Evolutionary conservation across 2,329 filamentous ascomycete genomes (phyloP).

Genomic region (Periconia digitata): DNA sequence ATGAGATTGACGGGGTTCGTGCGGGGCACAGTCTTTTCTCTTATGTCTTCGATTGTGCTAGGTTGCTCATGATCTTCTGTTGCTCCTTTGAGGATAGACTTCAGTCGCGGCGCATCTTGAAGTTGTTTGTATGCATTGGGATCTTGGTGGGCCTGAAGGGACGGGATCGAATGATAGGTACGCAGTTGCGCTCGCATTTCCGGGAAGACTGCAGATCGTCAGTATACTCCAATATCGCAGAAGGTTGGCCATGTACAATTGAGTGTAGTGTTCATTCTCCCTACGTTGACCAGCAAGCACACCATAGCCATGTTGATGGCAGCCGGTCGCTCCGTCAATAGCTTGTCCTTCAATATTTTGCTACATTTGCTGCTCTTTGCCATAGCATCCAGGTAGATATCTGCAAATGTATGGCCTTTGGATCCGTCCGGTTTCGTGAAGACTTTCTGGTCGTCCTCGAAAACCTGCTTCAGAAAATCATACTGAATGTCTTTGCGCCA

Average conservation of each 20-base stretch:
- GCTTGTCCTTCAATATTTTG: slow-evolving; percentile 96
- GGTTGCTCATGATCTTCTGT: slow-evolving; percentile 90
- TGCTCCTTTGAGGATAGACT: slow-evolving; percentile 95
- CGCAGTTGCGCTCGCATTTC: slow-evolving; percentile 98
- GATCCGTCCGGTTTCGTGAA: slow-evolving; percentile 90
- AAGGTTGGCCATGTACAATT: slow-evolving; percentile 69
- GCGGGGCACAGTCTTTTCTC: slow-evolving; percentile 65
- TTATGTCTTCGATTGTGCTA: slow-evolving; percentile 79
- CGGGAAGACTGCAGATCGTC: slow-evolving; percentile 74
- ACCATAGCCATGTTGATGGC: slow-evolving; percentile 99
- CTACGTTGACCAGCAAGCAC: slow-evolving; percentile 93
- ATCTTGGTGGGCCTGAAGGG: slow-evolving; percentile 91
- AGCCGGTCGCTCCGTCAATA: slow-evolving; percentile 85
- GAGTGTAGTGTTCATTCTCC: slow-evolving; percentile 96
- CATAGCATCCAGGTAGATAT: slow-evolving; percentile 98
- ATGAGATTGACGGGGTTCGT: slow-evolving; percentile 98
- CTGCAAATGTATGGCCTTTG: slow-evolving; percentile 77
- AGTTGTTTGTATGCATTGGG: slow-evolving; percentile 96
- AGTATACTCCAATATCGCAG: slow-evolving; percentile 5
- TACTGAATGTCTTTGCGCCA: slow-evolving; percentile 89
- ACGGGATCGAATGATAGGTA: slow-evolving; percentile 97
- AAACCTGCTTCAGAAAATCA: slow-evolving; percentile 79
- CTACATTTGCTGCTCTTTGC: slow-evolving; percentile 98
- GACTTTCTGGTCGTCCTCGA: slow-evolving; percentile 72
- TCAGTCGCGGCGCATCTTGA: slow-evolving; percentile 91